These are phyloP conservation scores for Kokia cookei DNA, from an alignment of 441 rosid species.

Conservation along the genomic window DNA sequence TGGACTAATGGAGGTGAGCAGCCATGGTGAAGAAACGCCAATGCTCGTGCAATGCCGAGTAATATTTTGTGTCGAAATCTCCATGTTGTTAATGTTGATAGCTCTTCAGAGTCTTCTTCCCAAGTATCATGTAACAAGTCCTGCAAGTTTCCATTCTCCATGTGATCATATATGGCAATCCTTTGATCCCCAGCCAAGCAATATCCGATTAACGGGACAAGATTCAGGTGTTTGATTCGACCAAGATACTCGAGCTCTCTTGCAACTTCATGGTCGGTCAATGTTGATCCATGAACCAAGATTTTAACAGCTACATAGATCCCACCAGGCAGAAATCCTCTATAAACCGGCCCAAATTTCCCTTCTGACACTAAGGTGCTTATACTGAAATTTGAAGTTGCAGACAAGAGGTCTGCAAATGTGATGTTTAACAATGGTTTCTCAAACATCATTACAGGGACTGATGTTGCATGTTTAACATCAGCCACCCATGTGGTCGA, in stretches of 20 bases:
- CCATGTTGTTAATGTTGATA: conserved; percentile 51
- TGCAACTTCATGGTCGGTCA: conserved; percentile 86
- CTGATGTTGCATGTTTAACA: conserved; percentile 79
- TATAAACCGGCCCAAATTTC: conserved; percentile 85
- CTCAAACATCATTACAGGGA: conserved; percentile 76
- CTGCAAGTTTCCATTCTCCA: conserved; percentile 98
- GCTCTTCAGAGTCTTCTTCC: conserved; percentile 68
- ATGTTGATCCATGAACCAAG: conserved; percentile 82
- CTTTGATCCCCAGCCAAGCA: conserved; percentile 93
- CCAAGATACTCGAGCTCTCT: conserved; percentile 88
- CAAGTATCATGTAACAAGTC: conserved; percentile 78
- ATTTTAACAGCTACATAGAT: conserved; percentile 92
- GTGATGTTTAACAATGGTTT: conserved; percentile 83
- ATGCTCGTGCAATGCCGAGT: conserved; percentile 83
- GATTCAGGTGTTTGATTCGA: conserved; percentile 79
- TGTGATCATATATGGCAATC: conserved; percentile 87
- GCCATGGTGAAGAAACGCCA: conserved; percentile 93
- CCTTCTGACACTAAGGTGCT: conserved; percentile 88
- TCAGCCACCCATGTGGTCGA: conserved; percentile 93
- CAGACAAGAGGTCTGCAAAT: conserved; percentile 83
- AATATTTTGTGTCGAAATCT: conserved; percentile 77
- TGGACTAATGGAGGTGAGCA: conserved; percentile 87
- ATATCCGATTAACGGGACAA: conserved; percentile 82
- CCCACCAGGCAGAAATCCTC: conserved; percentile 89
- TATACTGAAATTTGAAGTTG: conserved; percentile 78